phyloP scores from a whole-genome alignment of 441 rosid species.

The Aquilaria agallochum region DNA sequence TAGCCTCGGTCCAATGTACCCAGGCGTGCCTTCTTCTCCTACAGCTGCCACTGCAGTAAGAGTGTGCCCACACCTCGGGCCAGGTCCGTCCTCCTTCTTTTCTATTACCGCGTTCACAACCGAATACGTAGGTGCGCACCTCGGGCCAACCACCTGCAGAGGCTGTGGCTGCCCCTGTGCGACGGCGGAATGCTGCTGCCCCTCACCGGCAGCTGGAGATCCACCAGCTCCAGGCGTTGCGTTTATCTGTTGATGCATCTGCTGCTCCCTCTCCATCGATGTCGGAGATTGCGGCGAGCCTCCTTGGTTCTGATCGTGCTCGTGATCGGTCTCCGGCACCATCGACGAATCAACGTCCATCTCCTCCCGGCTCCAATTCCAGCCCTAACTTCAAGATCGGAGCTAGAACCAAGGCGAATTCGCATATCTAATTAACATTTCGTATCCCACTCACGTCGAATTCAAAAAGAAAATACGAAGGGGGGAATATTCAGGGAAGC shows the following conservation, averaged over 20 bases:
- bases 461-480: neutral
- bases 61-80: slow-evolving; percentile 92
- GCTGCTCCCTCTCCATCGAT: slow-evolving; percentile 48
- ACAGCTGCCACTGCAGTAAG: slow-evolving; percentile 83
- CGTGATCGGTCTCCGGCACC: slow-evolving; percentile 62
- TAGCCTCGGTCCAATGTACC: slow-evolving; percentile 74
- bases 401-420: slow-evolving; percentile 30
- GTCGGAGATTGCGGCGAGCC: slow-evolving; percentile 20
- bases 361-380: slow-evolving; percentile 10
- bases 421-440: slow-evolving; percentile 47
- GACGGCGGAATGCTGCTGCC: slow-evolving; percentile 24
- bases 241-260: slow-evolving; percentile 18
- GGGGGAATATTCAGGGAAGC: neutral
- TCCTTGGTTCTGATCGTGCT: slow-evolving; percentile 40
- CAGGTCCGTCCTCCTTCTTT: slow-evolving; percentile 87
- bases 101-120: slow-evolving; percentile 68
- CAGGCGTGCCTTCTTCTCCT: slow-evolving; percentile 78
- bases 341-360: slow-evolving; percentile 81
- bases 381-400: slow-evolving; percentile 55
- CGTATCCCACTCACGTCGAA: slow-evolving; percentile 1
- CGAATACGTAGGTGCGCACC: slow-evolving; percentile 77
- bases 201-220: slow-evolving; percentile 23
- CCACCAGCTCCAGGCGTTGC: slow-evolving; percentile 23
- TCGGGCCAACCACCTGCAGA: slow-evolving; percentile 54
- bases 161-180: slow-evolving; percentile 38